Evolutionary conservation across 148 eudicot genomes (phyloP).

Genomic region (Amaranthus palmeri): DNA sequence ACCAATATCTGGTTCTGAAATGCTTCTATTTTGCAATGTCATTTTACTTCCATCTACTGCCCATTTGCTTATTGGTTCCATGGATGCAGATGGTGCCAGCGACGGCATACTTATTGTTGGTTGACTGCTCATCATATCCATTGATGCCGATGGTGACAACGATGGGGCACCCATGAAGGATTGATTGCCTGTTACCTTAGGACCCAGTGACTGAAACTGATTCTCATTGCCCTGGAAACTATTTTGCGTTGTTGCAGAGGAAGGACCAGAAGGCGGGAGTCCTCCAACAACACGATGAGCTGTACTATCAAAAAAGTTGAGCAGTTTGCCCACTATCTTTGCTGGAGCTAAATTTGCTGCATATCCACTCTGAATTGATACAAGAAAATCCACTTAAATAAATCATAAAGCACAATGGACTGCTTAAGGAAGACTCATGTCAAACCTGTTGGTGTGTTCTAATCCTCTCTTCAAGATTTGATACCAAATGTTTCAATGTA

Average conservation of each 20-base stretch:
- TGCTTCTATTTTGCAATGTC: conserved; percentile 71
- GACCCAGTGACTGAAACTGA: conserved; percentile 35
- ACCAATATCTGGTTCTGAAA: conserved; percentile 86
- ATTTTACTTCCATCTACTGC: conserved; percentile 50
- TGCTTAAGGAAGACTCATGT: neutral
- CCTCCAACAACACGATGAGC: conserved; percentile 97
- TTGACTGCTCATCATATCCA: conserved; percentile 44
- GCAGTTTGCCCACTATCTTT: conserved; percentile 75
- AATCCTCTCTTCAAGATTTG: conserved; percentile 88
- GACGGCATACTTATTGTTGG: conserved; percentile 77
- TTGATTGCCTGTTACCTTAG: conserved; percentile 69
- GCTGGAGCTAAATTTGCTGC: conserved; percentile 79
- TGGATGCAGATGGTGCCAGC: conserved; percentile 66
- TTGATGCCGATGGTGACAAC: conserved; percentile 62
- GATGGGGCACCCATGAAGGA: conserved; percentile 78
- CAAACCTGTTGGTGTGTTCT: conserved; percentile 86
- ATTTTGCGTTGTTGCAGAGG: conserved; percentile 41
- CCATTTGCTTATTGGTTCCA: conserved; percentile 74
- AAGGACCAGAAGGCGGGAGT: conserved; percentile 72
- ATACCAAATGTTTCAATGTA: conserved; percentile 53
- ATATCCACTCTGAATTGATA: conserved; percentile 70
- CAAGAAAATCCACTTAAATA: conserved; percentile 11
- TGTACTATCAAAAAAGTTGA: conserved; percentile 79
- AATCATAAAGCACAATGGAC: neutral
- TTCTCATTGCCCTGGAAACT: conserved; percentile 39